Conservation (phyloP, 1,284 basidiomycete species). For the Schizophyllum amplum region DNA sequence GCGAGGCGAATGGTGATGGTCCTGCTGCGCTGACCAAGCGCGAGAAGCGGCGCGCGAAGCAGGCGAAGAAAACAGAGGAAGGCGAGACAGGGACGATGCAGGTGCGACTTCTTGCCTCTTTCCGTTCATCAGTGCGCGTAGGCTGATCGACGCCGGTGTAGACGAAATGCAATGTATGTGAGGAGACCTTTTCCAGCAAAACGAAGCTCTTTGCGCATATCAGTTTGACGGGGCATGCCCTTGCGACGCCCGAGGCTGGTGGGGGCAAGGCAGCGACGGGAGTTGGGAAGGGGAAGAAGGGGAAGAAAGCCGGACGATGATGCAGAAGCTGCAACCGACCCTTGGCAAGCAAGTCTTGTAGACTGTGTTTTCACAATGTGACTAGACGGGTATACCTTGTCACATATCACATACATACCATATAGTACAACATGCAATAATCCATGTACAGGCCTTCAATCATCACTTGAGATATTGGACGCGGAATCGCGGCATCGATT, state of each 20-base stretch:
- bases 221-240: conserved; percentile 66
- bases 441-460: too few species aligned
- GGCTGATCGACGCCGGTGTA: not conserved
- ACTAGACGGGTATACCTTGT: too few species aligned
- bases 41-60: conserved; percentile 72
- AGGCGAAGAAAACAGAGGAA: conserved; percentile 68
- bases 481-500: not conserved
- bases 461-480: too few species aligned
- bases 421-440: too few species aligned
- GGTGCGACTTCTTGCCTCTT: conserved; percentile 9
- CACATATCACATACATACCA: too few species aligned
- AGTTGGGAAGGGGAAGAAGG: not conserved
- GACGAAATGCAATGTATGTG: conserved; percentile 64
- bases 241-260: conserved; percentile 24
- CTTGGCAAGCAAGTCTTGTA: too few species aligned
- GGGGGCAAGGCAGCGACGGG: too few species aligned
- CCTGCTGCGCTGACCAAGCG: conserved; percentile 53
- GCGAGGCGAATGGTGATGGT: conserved; percentile 11
- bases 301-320: not conserved
- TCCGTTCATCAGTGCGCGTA: not conserved
- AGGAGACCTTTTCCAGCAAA: conserved; percentile 55
- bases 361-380: too few species aligned
- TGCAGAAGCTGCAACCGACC: too few species aligned
- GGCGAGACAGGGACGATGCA: conserved; percentile 20
- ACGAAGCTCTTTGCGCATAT: conserved; percentile 80